Base-by-base conservation (phyloP, 148 eudicot genomes). In the Silene conica region DNA sequence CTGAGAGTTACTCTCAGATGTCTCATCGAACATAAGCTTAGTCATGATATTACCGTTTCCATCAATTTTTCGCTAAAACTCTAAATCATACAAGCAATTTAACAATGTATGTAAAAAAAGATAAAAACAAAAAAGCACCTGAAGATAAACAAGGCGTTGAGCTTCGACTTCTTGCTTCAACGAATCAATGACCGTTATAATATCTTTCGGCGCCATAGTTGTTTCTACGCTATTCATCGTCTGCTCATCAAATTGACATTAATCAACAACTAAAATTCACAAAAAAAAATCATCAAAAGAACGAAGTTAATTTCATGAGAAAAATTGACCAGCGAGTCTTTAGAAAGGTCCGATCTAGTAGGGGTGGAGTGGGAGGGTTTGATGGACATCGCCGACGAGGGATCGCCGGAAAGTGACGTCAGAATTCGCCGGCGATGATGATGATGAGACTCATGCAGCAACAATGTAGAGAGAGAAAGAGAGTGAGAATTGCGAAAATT, bases 131-230 rank as follows among this genome's bases (percentile, higher is more conserved):
- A 63, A 74, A 45, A 25, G 76, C 75, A 92, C 99, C 99, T 87
- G 83, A 67, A 92, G 65, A 79, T 84, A 77, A 52, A 50, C 75
- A 82, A 77, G 70, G 10, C 99, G 90, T 59, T 88, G 84, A 75
- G 81, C 85, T 64, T 87, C 96, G 67, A 90, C 88, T 82, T 89
- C 81, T 23, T 80, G 79, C 83, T 92, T 92, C 48, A 89, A 75
- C 69, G 86, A 83, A 76, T 90, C 91, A 74, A 95, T 86, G 57
- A 87, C 86, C 38, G 89, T 63, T 11, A 80, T 72, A 78, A 90
- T 80, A 74, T 89, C 89, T 63, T 60, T 77, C 55, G 90, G 76
- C 20, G 78, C 63, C 15, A 65, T 73, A 41, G 72, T 80, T 2
- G 74, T 62, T 48, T 72, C 83, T n/a, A 64, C 74, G 34, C 18